phyloP scores from a whole-genome alignment of 2,329 filamentous ascomycete genomes.

The Eurotiales sp. region DNA sequence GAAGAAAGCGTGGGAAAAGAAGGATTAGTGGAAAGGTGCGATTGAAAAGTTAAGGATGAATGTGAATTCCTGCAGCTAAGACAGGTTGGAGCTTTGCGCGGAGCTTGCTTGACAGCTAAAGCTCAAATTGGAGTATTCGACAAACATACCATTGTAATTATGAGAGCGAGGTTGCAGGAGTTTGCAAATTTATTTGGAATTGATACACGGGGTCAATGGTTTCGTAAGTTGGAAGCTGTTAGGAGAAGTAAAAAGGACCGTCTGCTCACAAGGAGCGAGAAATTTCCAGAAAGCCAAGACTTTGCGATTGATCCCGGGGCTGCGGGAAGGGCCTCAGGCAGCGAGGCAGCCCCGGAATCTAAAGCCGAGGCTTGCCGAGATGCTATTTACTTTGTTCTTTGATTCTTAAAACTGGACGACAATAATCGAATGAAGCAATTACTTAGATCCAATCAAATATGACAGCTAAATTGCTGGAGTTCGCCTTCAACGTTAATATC shows the following conservation, averaged over 20 bases:
- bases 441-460: not conserved
- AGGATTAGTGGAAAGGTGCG: not conserved
- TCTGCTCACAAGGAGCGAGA: constrained; percentile 32
- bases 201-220: not conserved
- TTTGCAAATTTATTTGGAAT: not conserved
- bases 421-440: not conserved
- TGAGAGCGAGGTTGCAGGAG: constrained; percentile 8
- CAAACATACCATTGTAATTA: constrained; percentile 14
- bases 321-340: not conserved
- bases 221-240: not conserved
- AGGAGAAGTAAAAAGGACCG: constrained; percentile 24
- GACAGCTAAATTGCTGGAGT: too few species aligned
- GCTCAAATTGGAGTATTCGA: not conserved
- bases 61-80: not conserved
- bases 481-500: too few species aligned
- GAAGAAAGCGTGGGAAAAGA: not conserved
- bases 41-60: constrained; percentile 1
- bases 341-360: constrained; percentile 9
- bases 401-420: not conserved
- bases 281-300: constrained; percentile 46
- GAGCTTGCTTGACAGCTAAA: constrained; percentile 3
- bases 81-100: constrained; percentile 12
- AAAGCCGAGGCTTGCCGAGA: constrained; percentile 28
- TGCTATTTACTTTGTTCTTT: not conserved
- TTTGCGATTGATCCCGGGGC: constrained; percentile 13